Conservation (phyloP, 2,329 filamentous ascomycete genomes). For the Paecilomyces niveus region DNA sequence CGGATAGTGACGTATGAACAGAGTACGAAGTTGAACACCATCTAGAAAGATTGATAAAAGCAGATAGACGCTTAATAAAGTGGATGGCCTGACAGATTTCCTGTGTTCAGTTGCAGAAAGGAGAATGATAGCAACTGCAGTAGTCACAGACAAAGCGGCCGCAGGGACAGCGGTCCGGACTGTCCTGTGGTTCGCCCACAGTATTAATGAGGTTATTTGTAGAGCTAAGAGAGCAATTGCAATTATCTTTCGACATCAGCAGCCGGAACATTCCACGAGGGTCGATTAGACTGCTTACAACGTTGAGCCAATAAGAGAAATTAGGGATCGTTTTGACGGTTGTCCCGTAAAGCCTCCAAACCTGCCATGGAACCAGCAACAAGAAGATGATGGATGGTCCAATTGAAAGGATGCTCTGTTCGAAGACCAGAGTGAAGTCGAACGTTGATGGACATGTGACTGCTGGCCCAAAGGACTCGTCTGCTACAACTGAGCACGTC, state of each 20-base stretch:
- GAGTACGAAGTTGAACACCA: conserved; percentile 32
- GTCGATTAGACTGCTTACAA: not conserved
- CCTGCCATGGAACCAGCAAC: conserved; percentile 11
- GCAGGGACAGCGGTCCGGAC: conserved; percentile 1
- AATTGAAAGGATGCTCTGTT: conserved; percentile 21
- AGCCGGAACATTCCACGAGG: not conserved
- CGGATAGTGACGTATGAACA: conserved; percentile 21
- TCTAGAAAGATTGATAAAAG: conserved; percentile 36
- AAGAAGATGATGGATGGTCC: conserved; percentile 16
- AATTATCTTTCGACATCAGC: conserved; percentile 4
- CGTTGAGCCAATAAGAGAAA: not conserved
- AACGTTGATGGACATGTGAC: conserved; percentile 12
- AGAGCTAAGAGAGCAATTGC: conserved; percentile 6
- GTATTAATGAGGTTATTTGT: conserved; percentile 16
- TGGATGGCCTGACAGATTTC: conserved; percentile 17
- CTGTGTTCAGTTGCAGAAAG: conserved; percentile 12
- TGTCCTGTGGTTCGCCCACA: not conserved
- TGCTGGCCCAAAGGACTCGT: conserved; percentile 3
- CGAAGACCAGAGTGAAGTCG: conserved; percentile 27
- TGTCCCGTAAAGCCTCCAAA: conserved; percentile 10
- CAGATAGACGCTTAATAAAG: conserved; percentile 31
- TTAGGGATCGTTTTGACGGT: not conserved
- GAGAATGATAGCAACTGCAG: conserved; percentile 1
- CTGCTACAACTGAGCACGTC: not conserved
- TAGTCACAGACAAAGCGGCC: not conserved